Evolutionary conservation across 371 early-diverging fungal species (phyloP), one percentile per base, ranked within the genome.

Genomic region (Syncephalastrum sp.): DNA sequence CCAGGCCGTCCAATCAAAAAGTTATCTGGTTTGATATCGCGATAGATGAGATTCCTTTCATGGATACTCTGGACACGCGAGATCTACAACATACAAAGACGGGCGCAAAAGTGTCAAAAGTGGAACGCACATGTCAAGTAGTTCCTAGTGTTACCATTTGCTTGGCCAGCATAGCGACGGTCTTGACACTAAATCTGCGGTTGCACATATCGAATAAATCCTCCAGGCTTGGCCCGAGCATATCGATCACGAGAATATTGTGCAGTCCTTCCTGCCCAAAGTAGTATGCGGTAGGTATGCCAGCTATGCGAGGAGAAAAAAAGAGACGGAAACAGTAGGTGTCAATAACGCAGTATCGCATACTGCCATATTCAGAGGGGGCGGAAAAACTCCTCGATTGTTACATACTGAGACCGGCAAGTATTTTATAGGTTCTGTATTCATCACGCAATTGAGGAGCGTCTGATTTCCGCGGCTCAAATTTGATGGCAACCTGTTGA

Each of bases 1-100:
- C 77, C 63, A 4, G 89, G 80, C 10, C 87, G 74, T 33, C 94
- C 93, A 51, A 93, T 85, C 19, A 94, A 72, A 71, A 99, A 98
- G 81, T 99, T 99, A 75, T 98, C 99, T 16, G 99, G 99, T 70
- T 99, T 99, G 67, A 99, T 97, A 72, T 99, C 99, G 51, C 99
- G 86, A 74, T 99, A 98, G 45, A 99, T 90, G 57, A 95, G 77
- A 69, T 94, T 92, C 66, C 88, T 88, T 61, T 95, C 93, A 68
- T 99, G 99, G 47, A 98, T 84, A 13, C 86, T 79, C 80, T 98
- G 97, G 24, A 97, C 85, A 43, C 93, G 85, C 16, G 83, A 82
- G 44, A 99, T 81, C 90, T 91, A 53, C n/a, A 33, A 5, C 7
- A 12, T 33, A 10, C 21, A 24, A 10, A 52, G 21, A 57, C 1